Evolutionary conservation across 1,139 yeast species (phyloP).

Genomic region (Pichia sp.): DNA sequence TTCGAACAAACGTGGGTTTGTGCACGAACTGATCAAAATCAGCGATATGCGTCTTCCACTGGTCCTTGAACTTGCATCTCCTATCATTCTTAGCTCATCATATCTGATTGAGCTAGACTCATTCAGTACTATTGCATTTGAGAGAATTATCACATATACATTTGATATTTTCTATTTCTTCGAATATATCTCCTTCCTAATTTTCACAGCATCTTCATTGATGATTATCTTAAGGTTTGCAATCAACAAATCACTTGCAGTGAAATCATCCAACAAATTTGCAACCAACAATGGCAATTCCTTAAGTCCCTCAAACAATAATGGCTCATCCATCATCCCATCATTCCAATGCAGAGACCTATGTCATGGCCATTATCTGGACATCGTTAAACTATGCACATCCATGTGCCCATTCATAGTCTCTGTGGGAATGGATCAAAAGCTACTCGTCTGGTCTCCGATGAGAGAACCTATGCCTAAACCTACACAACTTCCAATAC

Average conservation of each 20-base stretch:
- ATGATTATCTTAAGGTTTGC: constrained; percentile 30
- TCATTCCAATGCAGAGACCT: constrained; percentile 45
- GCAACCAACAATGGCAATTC: neutral
- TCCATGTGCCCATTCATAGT: constrained; percentile 56
- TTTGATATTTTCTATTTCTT: constrained; percentile 35
- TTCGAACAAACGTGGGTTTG: constrained; percentile 25
- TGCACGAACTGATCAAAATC: constrained; percentile 16
- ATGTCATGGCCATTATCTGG: constrained; percentile 50
- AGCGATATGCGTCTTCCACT: neutral
- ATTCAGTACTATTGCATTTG: neutral
- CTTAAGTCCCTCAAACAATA: no score
- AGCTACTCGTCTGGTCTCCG: constrained; percentile 70
- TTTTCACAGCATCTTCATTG: constrained; percentile 35
- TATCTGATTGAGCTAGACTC: neutral
- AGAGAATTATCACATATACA: constrained; percentile 24
- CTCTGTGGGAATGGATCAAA: constrained; percentile 68
- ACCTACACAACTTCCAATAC: constrained; percentile 37
- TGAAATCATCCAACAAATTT: neutral
- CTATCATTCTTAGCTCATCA: neutral
- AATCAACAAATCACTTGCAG: constrained; percentile 3
- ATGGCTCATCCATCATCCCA: neutral
- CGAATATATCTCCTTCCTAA: constrained; percentile 37
- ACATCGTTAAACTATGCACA: constrained; percentile 52
- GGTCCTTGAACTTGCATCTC: constrained; percentile 5
- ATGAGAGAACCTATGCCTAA: constrained; percentile 39